Evolutionary conservation across 2,329 filamentous ascomycete genomes (phyloP).

Genomic region (Waltergamsia citrina): DNA sequence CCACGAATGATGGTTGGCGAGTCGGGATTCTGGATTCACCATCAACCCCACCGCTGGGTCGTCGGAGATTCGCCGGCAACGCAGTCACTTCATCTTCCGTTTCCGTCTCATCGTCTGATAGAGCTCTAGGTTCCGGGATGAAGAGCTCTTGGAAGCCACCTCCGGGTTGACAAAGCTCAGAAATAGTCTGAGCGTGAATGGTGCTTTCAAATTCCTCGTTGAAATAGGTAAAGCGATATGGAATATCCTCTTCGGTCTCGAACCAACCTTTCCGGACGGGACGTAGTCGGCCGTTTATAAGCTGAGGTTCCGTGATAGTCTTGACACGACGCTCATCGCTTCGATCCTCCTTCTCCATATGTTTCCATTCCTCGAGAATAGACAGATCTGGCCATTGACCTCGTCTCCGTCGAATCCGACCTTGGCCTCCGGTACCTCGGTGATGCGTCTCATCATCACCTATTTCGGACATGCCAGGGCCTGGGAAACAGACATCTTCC

Average conservation of each 20-base stretch:
- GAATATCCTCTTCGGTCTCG: conserved; percentile 76
- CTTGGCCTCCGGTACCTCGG: conserved; percentile 28
- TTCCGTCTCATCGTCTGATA: conserved; percentile 66
- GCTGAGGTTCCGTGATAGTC: conserved; percentile 86
- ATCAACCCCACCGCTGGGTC: conserved; percentile 14
- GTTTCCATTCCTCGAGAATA: conserved; percentile 81
- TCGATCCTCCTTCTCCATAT: conserved; percentile 74
- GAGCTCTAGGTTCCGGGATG: conserved; percentile 70
- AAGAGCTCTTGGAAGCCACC: conserved; percentile 82
- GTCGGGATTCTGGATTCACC: conserved; percentile 33
- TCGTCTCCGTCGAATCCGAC: conserved; percentile 45
- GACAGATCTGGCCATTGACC: conserved; percentile 79
- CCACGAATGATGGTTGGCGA: conserved; percentile 33
- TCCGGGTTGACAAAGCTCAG: conserved; percentile 80
- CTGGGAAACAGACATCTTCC: conserved; percentile 89
- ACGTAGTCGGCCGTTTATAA: conserved; percentile 81
- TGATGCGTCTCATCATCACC: conserved; percentile 62
- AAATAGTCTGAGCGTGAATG: conserved; percentile 92
- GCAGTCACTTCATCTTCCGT: conserved; percentile 26
- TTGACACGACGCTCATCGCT: conserved; percentile 78
- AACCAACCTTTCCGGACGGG: conserved; percentile 78
- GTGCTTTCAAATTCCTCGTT: conserved; percentile 95
- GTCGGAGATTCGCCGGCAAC: conserved; percentile 4
- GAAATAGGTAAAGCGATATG: conserved; percentile 96
- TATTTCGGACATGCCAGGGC: conserved; percentile 62